These are phyloP conservation scores for Ophiostoma sp. DNA, from an alignment of 2,329 filamentous ascomycete species.

Conservation along the genomic window DNA sequence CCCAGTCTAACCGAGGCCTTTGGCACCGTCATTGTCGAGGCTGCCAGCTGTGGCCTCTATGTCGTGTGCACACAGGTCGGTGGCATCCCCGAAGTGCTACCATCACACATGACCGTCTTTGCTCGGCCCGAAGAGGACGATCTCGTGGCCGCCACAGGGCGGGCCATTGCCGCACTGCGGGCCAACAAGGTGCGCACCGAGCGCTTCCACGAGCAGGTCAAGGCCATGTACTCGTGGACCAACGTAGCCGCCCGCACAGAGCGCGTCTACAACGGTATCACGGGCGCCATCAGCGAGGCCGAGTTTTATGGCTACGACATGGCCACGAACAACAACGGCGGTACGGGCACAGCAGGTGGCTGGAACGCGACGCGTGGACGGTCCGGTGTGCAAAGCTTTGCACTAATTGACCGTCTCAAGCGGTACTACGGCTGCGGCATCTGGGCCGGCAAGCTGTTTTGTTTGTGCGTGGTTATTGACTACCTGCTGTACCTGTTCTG, in stretches of 20 bases:
- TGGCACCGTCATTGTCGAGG: conserved; percentile 96
- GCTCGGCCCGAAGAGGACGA: conserved; percentile 97
- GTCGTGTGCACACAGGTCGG: conserved; percentile 96
- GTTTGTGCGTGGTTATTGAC: conserved; percentile 89
- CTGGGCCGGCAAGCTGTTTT: conserved; percentile 97
- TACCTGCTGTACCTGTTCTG: conserved; percentile 87
- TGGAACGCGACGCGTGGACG: conserved; percentile 72
- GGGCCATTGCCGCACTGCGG: conserved; percentile 82
- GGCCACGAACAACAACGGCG: conserved; percentile 17
- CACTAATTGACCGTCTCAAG: conserved; percentile 91
- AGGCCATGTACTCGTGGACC: conserved; percentile 98
- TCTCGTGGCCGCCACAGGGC: conserved; percentile 82
- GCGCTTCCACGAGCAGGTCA: conserved; percentile 93
- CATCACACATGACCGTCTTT: conserved; percentile 95
- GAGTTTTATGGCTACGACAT: conserved; percentile 86
- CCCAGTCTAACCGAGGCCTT: conserved; percentile 95
- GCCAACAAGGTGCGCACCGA: conserved; percentile 88
- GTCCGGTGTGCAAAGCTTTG: conserved; percentile 76
- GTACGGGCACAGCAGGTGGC: conserved; percentile 37
- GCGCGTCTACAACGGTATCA: conserved; percentile 91
- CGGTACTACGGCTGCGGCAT: conserved; percentile 97
- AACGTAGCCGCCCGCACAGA: conserved; percentile 94
- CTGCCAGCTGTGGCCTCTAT: conserved; percentile 91
- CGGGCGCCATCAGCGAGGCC: conserved; percentile 77
- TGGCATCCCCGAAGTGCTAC: conserved; percentile 93